A percentile compares a stretch with the other conserved stretches of the same genome.
Evolutionary conservation across 768 basidiomycete species (phyloP).

Genomic region (Cystofilobasidium macerans): DNA sequence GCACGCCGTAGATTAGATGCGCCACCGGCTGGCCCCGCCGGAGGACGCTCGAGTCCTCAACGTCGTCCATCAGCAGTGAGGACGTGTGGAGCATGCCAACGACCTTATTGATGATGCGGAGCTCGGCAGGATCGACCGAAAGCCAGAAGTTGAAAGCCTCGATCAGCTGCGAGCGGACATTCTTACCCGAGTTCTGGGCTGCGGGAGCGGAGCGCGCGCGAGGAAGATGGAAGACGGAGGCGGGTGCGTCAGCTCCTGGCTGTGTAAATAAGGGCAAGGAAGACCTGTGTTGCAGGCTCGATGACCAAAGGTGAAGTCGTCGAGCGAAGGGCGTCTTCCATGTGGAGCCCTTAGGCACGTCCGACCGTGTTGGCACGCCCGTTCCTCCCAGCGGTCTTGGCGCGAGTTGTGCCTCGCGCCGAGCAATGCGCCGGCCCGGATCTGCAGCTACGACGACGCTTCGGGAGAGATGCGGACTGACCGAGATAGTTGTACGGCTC

Average conservation of each 20-base stretch:
- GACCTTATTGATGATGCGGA: conserved; percentile 62
- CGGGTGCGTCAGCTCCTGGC: too few relatives aligned
- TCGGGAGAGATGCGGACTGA: not conserved
- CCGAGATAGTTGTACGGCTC: conserved; percentile 2
- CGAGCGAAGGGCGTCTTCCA: too few relatives aligned
- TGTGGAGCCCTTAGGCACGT: too few relatives aligned
- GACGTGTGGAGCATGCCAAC: conserved; percentile 93
- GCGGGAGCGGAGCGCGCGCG: not conserved
- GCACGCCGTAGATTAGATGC: conserved; percentile 91
- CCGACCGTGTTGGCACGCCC: too few relatives aligned
- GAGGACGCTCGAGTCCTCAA: conserved; percentile 80
- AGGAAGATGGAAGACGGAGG: not conserved
- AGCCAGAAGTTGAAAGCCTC: conserved; percentile 92
- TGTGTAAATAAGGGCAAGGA: too few relatives aligned
- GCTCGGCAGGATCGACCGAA: conserved; percentile 59
- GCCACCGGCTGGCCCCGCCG: conserved; percentile 69
- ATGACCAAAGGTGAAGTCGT: too few relatives aligned
- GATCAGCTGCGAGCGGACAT: conserved; percentile 74
- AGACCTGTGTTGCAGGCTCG: too few relatives aligned
- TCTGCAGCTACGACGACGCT: not conserved
- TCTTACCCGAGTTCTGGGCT: conserved; percentile 65
- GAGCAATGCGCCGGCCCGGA: too few relatives aligned
- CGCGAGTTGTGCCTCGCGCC: too few relatives aligned
- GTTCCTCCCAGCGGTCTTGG: too few relatives aligned
- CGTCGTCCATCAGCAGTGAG: conserved; percentile 84